Conservation (phyloP, 176 grass and related monocot species). For the Carex scoparia region DNA sequence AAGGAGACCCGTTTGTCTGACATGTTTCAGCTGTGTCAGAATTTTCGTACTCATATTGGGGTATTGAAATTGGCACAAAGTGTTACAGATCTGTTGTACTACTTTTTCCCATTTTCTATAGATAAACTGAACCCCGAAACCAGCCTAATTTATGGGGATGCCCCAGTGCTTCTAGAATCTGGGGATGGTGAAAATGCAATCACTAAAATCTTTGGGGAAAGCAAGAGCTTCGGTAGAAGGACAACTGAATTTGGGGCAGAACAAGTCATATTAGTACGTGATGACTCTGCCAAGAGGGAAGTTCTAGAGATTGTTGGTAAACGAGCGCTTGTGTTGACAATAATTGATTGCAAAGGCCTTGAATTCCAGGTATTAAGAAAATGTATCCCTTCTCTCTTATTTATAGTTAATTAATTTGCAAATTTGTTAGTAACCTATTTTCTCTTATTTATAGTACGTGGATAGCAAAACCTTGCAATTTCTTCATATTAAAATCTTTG, state of each 20-base stretch:
- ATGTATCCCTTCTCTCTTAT: neutral
- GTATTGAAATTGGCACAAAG: constrained; percentile 68
- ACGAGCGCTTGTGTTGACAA: constrained; percentile 78
- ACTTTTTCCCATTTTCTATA: constrained; percentile 61
- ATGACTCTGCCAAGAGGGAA: constrained; percentile 66
- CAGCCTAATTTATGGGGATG: constrained; percentile 75
- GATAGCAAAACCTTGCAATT: neutral
- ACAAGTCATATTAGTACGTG: constrained; percentile 80
- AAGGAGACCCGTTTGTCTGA: constrained; percentile 32
- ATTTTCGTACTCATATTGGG: constrained; percentile 81
- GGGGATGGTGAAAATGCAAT: constrained; percentile 72
- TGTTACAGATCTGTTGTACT: constrained; percentile 70
- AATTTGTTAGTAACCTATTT: neutral
- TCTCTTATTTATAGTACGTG: neutral
- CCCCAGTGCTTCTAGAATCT: constrained; percentile 72
- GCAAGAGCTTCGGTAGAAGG: constrained; percentile 3
- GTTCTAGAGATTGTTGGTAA: constrained; percentile 51
- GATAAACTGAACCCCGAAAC: constrained; percentile 69
- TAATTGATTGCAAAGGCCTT: constrained; percentile 89
- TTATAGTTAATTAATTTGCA: neutral
- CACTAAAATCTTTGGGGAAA: constrained; percentile 72
- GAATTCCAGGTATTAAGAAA: constrained; percentile 68
- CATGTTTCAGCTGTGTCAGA: constrained; percentile 77
- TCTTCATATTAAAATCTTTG: neutral
- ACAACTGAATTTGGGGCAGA: constrained; percentile 74